phyloP scores from a whole-genome alignment of 2,329 filamentous ascomycete genomes.

The Apiospora pterosperma region DNA sequence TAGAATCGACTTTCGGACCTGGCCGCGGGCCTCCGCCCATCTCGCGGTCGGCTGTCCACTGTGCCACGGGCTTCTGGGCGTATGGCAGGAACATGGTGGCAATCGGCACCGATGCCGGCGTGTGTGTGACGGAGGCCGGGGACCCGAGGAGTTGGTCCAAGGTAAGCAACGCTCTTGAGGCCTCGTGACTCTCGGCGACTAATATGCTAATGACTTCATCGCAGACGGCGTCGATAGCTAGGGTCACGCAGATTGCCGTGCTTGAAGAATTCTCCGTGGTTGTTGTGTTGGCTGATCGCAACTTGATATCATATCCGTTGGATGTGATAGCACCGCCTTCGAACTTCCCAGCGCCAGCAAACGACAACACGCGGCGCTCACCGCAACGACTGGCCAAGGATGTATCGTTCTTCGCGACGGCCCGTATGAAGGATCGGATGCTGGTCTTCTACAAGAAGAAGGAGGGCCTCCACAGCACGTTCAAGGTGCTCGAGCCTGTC shows the following conservation, averaged over 20 bases:
- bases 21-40: conserved; percentile 71
- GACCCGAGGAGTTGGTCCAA: conserved; percentile 90
- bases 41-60: conserved; percentile 85
- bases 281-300: conserved; percentile 86
- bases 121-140: conserved; percentile 83
- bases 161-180: conserved; percentile 47
- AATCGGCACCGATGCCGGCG: conserved; percentile 91
- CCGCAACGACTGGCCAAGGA: conserved; percentile 91
- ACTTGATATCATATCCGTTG: conserved; percentile 88
- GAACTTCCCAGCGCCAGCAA: conserved; percentile 56
- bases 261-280: conserved; percentile 95
- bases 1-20: conserved; percentile 74
- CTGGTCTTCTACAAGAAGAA: conserved; percentile 97
- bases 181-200: not conserved
- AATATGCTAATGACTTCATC: conserved; percentile 13
- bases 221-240: conserved; percentile 70
- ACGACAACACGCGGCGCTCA: conserved; percentile 76
- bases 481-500: conserved; percentile 95
- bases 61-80: conserved; percentile 83
- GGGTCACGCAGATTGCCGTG: conserved; percentile 89
- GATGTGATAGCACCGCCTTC: conserved; percentile 72
- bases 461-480: conserved; percentile 86
- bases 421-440: conserved; percentile 93
- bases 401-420: conserved; percentile 94
- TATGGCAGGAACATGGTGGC: conserved; percentile 85